Evolutionary conservation across 306 rosid species (phyloP).

Genomic region (Leucaena leucocephala): DNA sequence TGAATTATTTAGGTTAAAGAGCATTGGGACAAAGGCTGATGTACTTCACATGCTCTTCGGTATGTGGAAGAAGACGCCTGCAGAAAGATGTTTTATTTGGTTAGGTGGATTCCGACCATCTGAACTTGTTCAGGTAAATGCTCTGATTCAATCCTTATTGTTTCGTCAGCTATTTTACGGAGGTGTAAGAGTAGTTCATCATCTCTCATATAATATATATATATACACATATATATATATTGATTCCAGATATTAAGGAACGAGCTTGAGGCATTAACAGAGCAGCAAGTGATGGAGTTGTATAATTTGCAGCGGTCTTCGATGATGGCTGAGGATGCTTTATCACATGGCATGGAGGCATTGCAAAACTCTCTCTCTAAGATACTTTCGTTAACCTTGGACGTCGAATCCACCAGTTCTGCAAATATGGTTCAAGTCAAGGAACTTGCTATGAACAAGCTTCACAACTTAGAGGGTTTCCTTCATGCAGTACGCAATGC

Average conservation of each 20-base stretch:
- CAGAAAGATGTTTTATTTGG: constrained; percentile 93
- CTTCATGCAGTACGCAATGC: constrained; percentile 34
- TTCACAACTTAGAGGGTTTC: constrained; percentile 74
- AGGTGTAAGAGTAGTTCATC: too few species aligned
- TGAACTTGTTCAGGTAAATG: constrained; percentile 78
- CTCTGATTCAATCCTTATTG: neutral
- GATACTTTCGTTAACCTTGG: constrained; percentile 60
- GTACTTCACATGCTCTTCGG: constrained; percentile 92
- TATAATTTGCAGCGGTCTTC: constrained; percentile 82
- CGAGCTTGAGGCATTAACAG: constrained; percentile 75
- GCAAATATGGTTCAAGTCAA: constrained; percentile 81
- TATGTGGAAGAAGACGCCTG: constrained; percentile 79
- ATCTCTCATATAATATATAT: neutral
- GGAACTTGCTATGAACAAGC: constrained; percentile 91
- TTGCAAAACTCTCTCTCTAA: constrained; percentile 78
- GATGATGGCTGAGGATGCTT: constrained; percentile 89
- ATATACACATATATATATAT: too few species aligned
- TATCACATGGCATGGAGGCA: constrained; percentile 93
- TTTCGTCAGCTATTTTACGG: neutral
- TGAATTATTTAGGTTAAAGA: constrained; percentile 70
- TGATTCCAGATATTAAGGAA: constrained; percentile 70
- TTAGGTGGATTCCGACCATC: constrained; percentile 83
- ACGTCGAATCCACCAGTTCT: constrained; percentile 46
- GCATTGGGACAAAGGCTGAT: constrained; percentile 72
- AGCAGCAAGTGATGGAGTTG: constrained; percentile 77